Base-by-base conservation (phyloP, 1,139 yeast genomes). In the Sugiyamaella xylanicola region DNA sequence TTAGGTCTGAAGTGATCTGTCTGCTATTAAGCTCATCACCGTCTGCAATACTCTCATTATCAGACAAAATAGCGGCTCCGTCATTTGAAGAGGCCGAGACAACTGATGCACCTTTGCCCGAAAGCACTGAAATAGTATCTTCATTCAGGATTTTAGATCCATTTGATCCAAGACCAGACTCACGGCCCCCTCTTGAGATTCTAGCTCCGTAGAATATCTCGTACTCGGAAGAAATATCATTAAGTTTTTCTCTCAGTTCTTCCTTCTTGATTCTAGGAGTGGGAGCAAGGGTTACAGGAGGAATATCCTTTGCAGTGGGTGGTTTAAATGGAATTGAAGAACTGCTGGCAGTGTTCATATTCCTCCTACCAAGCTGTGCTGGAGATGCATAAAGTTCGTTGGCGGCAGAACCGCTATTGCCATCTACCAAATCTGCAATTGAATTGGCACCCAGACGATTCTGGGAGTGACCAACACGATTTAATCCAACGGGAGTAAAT, bases 231-330 rank as follows among this genome's bases (percentile, higher is more conserved):
- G 76, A 75, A 1, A 84, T 71, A 3, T 76, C 75, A 15, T 67
- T 68, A 11, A 84, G 68, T 59, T 85, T 85, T 4, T 72, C 64
- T 20, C 64, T 61, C 54, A 90, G 74, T 39, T 78, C 80, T 0
- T 76, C 72, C 48, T 77, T 75, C 53, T 80, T 71, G 2, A 83
- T 81, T 56, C 78, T 80, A 15, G 77, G 75, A 11, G 84, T 72
- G 54, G 85, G 83, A 51, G 86, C 82, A 45, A 93, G 74, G 56
- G 80, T 84, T 17, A 91, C 86, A 35, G 87, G 92, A 0, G 98
- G 97, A 17, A 93, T 93, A 64, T 93, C 99, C 52, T 78, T 78
- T 1, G 81, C 75, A 0, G 97, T 86, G 0, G 99, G 98, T 2
- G 85, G 78, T 51, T 77, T 77, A 54, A 87, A 74, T 60, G 83